Conservation (phyloP, 2,329 filamentous ascomycete species). For the Zarea fungicola region DNA sequence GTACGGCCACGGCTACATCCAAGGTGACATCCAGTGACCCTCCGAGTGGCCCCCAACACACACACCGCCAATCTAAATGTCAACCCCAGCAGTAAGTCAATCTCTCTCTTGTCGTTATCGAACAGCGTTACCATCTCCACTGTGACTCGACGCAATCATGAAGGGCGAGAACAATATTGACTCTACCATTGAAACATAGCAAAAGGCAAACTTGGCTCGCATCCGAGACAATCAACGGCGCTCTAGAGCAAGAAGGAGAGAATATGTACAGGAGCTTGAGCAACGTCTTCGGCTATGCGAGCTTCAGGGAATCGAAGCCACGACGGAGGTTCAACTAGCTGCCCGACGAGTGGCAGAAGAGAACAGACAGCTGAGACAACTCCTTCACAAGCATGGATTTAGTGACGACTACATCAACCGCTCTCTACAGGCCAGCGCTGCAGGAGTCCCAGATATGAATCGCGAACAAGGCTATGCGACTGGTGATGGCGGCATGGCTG, state of each 20-base stretch:
- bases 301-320: constrained; percentile 60
- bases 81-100: constrained; percentile 26
- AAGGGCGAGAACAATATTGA: too few relatives aligned
- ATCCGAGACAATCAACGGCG: constrained; percentile 74
- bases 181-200: constrained; percentile 19
- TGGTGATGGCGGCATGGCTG: constrained; percentile 20
- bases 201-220: constrained; percentile 42
- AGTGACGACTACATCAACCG: constrained; percentile 48
- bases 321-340: constrained; percentile 65
- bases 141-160: too few relatives aligned
- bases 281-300: constrained; percentile 57
- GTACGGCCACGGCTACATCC: not conserved
- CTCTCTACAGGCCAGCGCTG: constrained; percentile 26
- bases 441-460: not conserved
- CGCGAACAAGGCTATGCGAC: constrained; percentile 1
- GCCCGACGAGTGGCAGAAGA: constrained; percentile 65
- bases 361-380: constrained; percentile 56
- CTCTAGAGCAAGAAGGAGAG: constrained; percentile 67
- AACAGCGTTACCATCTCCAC: too few relatives aligned
- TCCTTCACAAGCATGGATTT: constrained; percentile 55
- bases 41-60: not conserved
- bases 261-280: constrained; percentile 66
- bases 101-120: not conserved
- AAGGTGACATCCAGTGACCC: not conserved
- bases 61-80: constrained; percentile 26